Conservation (phyloP, 441 rosid species). For the Breynia disticha region DNA sequence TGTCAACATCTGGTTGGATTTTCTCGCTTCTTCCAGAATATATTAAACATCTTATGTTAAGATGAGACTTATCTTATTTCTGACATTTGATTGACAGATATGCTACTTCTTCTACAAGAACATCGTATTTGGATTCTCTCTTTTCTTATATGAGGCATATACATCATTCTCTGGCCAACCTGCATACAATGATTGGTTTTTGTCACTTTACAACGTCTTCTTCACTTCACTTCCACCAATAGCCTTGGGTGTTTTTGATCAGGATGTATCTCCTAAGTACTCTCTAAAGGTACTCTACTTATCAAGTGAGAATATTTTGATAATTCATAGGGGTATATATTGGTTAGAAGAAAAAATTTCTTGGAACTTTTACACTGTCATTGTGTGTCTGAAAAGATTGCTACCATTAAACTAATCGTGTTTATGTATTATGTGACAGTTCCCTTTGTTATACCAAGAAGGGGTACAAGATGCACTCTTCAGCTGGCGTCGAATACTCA, state of each 20-base stretch:
- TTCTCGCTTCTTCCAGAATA: no score
- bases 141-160: conserved; percentile 71
- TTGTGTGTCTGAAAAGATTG: not conserved
- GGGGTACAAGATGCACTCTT: conserved; percentile 73
- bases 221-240: conserved; percentile 90
- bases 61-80: not conserved
- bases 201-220: conserved; percentile 65
- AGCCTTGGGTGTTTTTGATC: conserved; percentile 85
- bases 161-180: conserved; percentile 81
- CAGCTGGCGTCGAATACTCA: conserved; percentile 61
- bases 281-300: conserved; percentile 40
- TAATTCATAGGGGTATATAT: no score
- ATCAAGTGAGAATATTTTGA: not conserved
- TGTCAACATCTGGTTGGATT: conserved; percentile 6
- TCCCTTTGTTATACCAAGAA: conserved; percentile 82
- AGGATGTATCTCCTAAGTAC: conserved; percentile 60
- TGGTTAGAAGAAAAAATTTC: no score
- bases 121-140: conserved; percentile 68
- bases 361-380: not conserved
- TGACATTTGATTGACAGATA: conserved; percentile 39
- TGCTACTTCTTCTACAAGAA: conserved; percentile 98
- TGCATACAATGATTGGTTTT: conserved; percentile 75
- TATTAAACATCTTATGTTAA: not conserved
- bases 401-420: not conserved
- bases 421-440: conserved; percentile 34